Conservation (phyloP, 2,329 filamentous ascomycete genomes). For the Epichloe hybrida region DNA sequence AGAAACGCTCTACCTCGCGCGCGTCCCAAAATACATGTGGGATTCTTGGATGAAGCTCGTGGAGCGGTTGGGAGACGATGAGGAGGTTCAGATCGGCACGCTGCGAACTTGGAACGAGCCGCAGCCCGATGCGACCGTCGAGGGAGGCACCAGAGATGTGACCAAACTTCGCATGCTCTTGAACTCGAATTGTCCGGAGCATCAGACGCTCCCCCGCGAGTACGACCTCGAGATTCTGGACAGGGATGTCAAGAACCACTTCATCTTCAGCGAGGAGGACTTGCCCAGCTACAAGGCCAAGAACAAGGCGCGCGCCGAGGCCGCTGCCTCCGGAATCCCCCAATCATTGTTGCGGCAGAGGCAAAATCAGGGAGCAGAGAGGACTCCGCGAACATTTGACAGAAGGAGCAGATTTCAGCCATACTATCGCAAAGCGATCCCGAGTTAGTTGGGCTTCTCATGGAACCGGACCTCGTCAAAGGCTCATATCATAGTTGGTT, state of each 20-base stretch:
- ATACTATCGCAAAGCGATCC: slow-evolving; percentile 58
- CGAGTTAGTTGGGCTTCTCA: slow-evolving; percentile 40
- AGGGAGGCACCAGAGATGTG: slow-evolving; percentile 20
- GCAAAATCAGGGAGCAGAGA: slow-evolving; percentile 6
- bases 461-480: neutral
- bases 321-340: slow-evolving; percentile 45
- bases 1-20: slow-evolving; percentile 53
- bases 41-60: slow-evolving; percentile 51
- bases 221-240: slow-evolving; percentile 65
- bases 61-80: slow-evolving; percentile 58
- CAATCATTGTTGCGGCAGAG: slow-evolving; percentile 37
- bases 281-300: slow-evolving; percentile 42
- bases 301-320: slow-evolving; percentile 41
- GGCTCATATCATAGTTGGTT: neutral
- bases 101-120: slow-evolving; percentile 45
- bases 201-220: slow-evolving; percentile 72
- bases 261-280: slow-evolving; percentile 87
- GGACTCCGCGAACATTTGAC: slow-evolving; percentile 31
- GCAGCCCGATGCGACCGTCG: slow-evolving; percentile 38
- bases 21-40: slow-evolving; percentile 69
- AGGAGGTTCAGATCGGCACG: slow-evolving; percentile 69
- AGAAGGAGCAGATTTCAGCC: slow-evolving; percentile 36
- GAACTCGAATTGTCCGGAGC: slow-evolving; percentile 46
- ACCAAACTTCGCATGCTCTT: slow-evolving; percentile 50
- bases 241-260: slow-evolving; percentile 64